A percentile compares a stretch with the other conserved stretches of the same genome.
Evolutionary conservation across 768 basidiomycete genomes (phyloP).

Genomic region (Tylopilus rubrobrunneus): DNA sequence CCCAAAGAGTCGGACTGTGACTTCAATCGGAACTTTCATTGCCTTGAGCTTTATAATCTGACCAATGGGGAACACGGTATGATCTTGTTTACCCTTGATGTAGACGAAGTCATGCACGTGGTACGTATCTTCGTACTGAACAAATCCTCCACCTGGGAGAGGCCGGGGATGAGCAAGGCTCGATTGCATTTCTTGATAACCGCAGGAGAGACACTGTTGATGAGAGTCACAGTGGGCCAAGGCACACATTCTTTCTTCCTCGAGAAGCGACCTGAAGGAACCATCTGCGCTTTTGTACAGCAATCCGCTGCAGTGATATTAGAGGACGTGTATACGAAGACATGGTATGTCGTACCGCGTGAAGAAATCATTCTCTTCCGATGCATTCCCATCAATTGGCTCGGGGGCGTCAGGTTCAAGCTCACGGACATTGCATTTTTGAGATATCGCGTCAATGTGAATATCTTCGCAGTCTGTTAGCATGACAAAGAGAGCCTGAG

Average conservation of each 20-base stretch:
- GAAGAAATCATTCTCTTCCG: slow-evolving; percentile 48
- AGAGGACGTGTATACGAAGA: not conserved
- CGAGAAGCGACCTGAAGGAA: slow-evolving; percentile 45
- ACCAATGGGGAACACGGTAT: slow-evolving; percentile 43
- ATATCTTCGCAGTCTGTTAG: slow-evolving; percentile 54
- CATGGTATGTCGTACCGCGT: slow-evolving; percentile 41
- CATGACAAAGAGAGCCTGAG: slow-evolving; percentile 54
- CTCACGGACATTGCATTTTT: slow-evolving; percentile 50
- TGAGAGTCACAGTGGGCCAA: slow-evolving; percentile 30
- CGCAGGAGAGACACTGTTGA: slow-evolving; percentile 51
- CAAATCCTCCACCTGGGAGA: slow-evolving; percentile 33
- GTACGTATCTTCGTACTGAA: slow-evolving; percentile 43
- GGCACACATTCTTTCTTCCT: slow-evolving; percentile 27
- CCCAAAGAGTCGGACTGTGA: slow-evolving; percentile 40
- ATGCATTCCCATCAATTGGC: slow-evolving; percentile 38
- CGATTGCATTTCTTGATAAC: slow-evolving; percentile 29
- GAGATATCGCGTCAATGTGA: slow-evolving; percentile 50
- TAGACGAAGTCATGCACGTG: slow-evolving; percentile 65
- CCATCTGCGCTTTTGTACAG: slow-evolving; percentile 47
- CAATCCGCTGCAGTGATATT: slow-evolving; percentile 33
- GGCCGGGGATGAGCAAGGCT: slow-evolving; percentile 22
- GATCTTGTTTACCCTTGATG: slow-evolving; percentile 33
- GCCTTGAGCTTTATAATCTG: slow-evolving; percentile 46
- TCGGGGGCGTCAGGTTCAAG: slow-evolving; percentile 43
- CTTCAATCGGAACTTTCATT: slow-evolving; percentile 23